These are phyloP conservation scores for Xylariales sp. DNA, from an alignment of 2,329 filamentous ascomycete species.

Conservation along the genomic window DNA sequence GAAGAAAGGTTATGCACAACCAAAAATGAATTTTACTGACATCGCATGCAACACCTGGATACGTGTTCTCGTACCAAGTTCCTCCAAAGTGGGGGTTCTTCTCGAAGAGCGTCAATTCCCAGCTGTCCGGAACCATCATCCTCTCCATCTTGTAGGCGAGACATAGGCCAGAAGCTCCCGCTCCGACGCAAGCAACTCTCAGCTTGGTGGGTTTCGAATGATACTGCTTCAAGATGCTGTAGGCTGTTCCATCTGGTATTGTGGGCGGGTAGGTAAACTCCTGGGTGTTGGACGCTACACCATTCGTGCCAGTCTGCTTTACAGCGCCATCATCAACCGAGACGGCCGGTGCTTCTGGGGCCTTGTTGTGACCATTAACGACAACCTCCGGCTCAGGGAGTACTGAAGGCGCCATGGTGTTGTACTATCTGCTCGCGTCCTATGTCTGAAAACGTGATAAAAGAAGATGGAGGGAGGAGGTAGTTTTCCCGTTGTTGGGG, in stretches of 20 bases:
- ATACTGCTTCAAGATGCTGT: constrained; percentile 25
- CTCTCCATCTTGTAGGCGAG: constrained; percentile 24
- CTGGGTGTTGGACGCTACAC: constrained; percentile 3
- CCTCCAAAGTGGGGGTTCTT: constrained; percentile 25
- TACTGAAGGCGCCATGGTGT: background rate
- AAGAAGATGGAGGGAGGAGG: too few species aligned
- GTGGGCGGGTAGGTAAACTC: constrained; percentile 20
- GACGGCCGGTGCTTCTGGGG: background rate
- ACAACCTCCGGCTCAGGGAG: constrained; percentile 1
- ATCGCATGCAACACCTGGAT: constrained; percentile 15
- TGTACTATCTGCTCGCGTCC: too few species aligned
- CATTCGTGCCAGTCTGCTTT: constrained; percentile 4
- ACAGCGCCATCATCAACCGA: background rate
- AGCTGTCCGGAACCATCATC: constrained; percentile 20
- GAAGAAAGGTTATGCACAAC: too few species aligned
- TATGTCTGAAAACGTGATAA: too few species aligned
- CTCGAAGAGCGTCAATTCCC: constrained; percentile 26
- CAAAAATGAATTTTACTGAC: too few species aligned
- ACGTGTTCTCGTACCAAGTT: constrained; percentile 22
- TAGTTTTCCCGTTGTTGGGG: too few species aligned
- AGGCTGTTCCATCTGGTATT: constrained; percentile 12
- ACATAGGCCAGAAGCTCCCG: constrained; percentile 22
- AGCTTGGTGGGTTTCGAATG: constrained; percentile 30
- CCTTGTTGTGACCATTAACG: background rate
- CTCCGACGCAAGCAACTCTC: constrained; percentile 24